Percentiles rank a stretch among this genome's conserved stretches.
phyloP scores from a whole-genome alignment of 257 asterid species.

The Przewalskia tangutica region DNA sequence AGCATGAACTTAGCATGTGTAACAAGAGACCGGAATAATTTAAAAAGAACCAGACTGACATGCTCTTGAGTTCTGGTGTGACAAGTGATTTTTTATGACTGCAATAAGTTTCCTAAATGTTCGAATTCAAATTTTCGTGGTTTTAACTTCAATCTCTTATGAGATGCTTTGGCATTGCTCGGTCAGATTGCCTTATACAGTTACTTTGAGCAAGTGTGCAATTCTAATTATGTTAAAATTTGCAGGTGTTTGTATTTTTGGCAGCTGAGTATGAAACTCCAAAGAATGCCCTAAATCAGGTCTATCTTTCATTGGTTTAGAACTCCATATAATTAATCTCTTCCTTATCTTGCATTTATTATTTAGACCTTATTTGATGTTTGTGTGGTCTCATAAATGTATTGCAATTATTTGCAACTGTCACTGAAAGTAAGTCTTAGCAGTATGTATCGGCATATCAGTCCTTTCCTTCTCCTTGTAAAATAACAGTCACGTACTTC shows the following conservation, averaged over 20 bases:
- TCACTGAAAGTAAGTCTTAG: neutral
- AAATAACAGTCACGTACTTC: neutral
- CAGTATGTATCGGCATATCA: neutral
- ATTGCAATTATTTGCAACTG: too few relatives aligned
- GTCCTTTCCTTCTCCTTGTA: slow-evolving; percentile 1
- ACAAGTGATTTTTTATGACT: neutral
- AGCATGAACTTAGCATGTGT: neutral
- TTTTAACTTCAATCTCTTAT: neutral
- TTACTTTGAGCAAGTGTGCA: too few relatives aligned
- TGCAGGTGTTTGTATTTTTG: slow-evolving; percentile 90
- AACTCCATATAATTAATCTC: neutral
- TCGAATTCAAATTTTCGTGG: neutral
- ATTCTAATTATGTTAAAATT: neutral
- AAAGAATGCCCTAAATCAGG: slow-evolving; percentile 83
- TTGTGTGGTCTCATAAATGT: neutral
- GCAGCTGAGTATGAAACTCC: slow-evolving; percentile 93
- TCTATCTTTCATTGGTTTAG: slow-evolving; percentile 7
- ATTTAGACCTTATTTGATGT: neutral
- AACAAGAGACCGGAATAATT: neutral
- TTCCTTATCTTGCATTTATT: neutral
- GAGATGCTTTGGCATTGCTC: neutral
- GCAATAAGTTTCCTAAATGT: neutral
- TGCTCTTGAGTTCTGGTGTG: neutral
- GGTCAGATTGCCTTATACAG: neutral
- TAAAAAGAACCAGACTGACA: neutral